Evolutionary conservation across 768 basidiomycete genomes (phyloP).

Genomic region (Hygrocybe coccinea): DNA sequence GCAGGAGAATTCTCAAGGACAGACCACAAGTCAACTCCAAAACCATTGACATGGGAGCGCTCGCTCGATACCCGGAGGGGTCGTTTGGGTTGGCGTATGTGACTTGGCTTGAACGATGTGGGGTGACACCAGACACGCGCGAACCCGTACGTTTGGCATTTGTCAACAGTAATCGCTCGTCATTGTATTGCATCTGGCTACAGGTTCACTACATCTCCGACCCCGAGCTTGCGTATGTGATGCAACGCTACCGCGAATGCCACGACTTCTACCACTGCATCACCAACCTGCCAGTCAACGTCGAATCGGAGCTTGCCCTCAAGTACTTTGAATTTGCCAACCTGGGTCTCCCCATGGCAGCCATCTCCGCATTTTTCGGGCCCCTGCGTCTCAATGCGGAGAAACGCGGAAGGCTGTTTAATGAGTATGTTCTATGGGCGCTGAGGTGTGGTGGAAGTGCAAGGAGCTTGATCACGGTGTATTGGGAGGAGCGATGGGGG

Average conservation of each 20-base stretch:
- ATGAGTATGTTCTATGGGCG: conserved; percentile 92
- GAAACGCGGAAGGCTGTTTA: conserved; percentile 55
- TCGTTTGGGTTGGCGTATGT: conserved; percentile 84
- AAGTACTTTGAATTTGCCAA: conserved; percentile 95
- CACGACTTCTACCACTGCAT: conserved; percentile 98
- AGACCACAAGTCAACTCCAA: conserved; percentile 75
- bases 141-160: conserved; percentile 62
- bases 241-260: conserved; percentile 96
- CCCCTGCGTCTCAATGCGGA: conserved; percentile 62
- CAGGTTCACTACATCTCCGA: conserved; percentile 94
- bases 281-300: conserved; percentile 80
- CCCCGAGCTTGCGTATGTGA: conserved; percentile 93
- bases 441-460: conserved; percentile 74
- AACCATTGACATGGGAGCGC: conserved; percentile 65
- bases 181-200: too few species aligned
- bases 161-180: too few species aligned
- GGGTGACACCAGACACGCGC: conserved; percentile 89
- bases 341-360: conserved; percentile 83
- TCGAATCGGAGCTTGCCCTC: conserved; percentile 87
- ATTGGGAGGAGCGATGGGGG: conserved; percentile 95
- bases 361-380: conserved; percentile 72
- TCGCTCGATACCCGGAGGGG: conserved; percentile 66
- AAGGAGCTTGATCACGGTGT: conserved; percentile 77
- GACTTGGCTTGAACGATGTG: conserved; percentile 84
- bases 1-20: conserved; percentile 76